phyloP scores from a whole-genome alignment of 2,329 filamentous ascomycete genomes.

The Penicillium sp. region DNA sequence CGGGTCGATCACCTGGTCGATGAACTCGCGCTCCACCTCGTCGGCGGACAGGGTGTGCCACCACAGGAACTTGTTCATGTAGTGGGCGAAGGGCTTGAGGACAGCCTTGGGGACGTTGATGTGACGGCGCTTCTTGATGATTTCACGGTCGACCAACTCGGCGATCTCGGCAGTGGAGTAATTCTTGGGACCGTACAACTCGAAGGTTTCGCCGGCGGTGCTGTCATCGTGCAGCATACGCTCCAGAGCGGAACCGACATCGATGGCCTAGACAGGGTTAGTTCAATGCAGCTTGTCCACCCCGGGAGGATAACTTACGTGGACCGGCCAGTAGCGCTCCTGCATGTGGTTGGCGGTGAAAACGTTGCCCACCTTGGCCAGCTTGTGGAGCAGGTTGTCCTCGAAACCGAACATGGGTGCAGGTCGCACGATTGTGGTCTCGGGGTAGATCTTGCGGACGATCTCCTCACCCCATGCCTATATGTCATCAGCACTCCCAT shows the following conservation, averaged over 20 bases:
- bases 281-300: not conserved
- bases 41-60: conserved; percentile 82
- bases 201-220: conserved; percentile 86
- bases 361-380: conserved; percentile 76
- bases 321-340: conserved; percentile 86
- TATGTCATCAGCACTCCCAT: conserved; percentile 10
- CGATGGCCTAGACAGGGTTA: conserved; percentile 63
- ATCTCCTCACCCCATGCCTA: conserved; percentile 77
- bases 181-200: conserved; percentile 89
- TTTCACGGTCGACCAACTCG: conserved; percentile 85
- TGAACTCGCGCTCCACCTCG: conserved; percentile 85
- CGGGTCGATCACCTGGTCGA: conserved; percentile 87
- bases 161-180: conserved; percentile 88
- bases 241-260: conserved; percentile 86
- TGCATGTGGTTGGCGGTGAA: conserved; percentile 92
- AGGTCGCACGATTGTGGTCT: conserved; percentile 93
- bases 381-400: conserved; percentile 82
- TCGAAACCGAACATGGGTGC: conserved; percentile 94
- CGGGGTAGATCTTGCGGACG: conserved; percentile 84
- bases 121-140: conserved; percentile 82
- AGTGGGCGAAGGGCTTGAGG: conserved; percentile 68
- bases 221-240: conserved; percentile 86
- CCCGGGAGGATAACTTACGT: conserved; percentile 54
- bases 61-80: conserved; percentile 82
- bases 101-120: conserved; percentile 84